Evolutionary conservation across 2,329 filamentous ascomycete species (phyloP).

Genomic region (Hymenoscyphus fraxineus): DNA sequence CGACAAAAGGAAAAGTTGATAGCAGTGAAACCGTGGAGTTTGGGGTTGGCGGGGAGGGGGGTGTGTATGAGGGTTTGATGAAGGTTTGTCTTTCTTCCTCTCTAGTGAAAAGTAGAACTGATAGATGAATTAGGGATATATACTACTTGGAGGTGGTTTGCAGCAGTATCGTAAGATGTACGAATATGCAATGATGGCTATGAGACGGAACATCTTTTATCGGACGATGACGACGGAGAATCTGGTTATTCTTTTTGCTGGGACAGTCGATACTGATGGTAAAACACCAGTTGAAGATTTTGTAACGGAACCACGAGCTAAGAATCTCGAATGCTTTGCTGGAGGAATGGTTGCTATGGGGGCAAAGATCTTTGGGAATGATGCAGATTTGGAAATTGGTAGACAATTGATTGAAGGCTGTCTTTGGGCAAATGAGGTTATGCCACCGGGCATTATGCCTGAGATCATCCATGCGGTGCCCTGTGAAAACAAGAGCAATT

Average conservation of each 20-base stretch:
- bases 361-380: slow-evolving; percentile 53
- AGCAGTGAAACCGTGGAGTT: slow-evolving; percentile 48
- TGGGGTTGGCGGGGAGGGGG: slow-evolving; percentile 51
- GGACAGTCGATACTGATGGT: slow-evolving; percentile 36
- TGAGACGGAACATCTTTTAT: slow-evolving; percentile 41
- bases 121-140: slow-evolving; percentile 28
- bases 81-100: slow-evolving; percentile 40
- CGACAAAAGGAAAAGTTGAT: slow-evolving; percentile 44
- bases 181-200: slow-evolving; percentile 40
- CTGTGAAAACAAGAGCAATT: slow-evolving; percentile 15
- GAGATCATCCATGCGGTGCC: slow-evolving; percentile 44
- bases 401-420: slow-evolving; percentile 57
- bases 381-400: slow-evolving; percentile 51
- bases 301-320: slow-evolving; percentile 33
- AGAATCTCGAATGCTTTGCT: slow-evolving; percentile 67
- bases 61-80: slow-evolving; percentile 60
- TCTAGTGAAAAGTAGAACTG: not conserved
- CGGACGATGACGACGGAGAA: slow-evolving; percentile 42
- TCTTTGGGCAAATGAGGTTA: slow-evolving; percentile 55
- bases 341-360: slow-evolving; percentile 66
- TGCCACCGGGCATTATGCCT: slow-evolving; percentile 57
- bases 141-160: slow-evolving; percentile 33
- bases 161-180: slow-evolving; percentile 40
- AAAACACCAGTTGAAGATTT: not conserved
- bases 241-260: slow-evolving; percentile 45